These are phyloP conservation scores for Notholithocarpus densiflorus DNA, from an alignment of 306 rosid genomes.

Conservation along the genomic window DNA sequence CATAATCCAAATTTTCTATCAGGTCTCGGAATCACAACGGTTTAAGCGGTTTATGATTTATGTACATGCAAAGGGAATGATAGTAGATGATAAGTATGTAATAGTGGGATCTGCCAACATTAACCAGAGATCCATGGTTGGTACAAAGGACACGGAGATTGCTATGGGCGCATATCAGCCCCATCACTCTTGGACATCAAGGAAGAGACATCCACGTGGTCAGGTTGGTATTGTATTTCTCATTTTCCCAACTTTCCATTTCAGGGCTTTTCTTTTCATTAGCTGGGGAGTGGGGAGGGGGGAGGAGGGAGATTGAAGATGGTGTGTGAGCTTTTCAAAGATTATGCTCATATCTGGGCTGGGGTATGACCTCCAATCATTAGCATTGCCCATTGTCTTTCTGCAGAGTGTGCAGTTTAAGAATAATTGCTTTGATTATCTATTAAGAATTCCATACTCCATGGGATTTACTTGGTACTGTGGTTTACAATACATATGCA, in stretches of 20 bases:
- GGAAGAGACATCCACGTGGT: conserved; percentile 61
- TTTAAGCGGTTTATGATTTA: conserved; percentile 77
- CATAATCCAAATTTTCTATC: conserved; percentile 20
- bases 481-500: not conserved
- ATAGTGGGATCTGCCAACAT: conserved; percentile 93
- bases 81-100: conserved; percentile 84
- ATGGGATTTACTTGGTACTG: not conserved
- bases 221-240: conserved; percentile 54
- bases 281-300: too few species aligned
- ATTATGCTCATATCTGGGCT: too few species aligned
- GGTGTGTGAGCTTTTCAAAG: too few species aligned
- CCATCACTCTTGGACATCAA: conserved; percentile 66
- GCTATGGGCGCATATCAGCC: conserved; percentile 98
- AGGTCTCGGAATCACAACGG: conserved; percentile 47
- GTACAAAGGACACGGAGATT: conserved; percentile 91
- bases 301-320: too few species aligned
- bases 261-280: not conserved
- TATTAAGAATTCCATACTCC: not conserved
- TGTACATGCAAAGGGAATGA: conserved; percentile 95
- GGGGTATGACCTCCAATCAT: too few species aligned
- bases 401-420: not conserved
- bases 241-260: not conserved
- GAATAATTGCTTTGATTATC: not conserved
- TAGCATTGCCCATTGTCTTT: too few species aligned
- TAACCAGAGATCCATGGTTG: conserved; percentile 97